A percentile compares a stretch with the other conserved stretches of the same genome.
Conservation (phyloP, 306 rosid genomes). For the Astragalus glycyphyllos region DNA sequence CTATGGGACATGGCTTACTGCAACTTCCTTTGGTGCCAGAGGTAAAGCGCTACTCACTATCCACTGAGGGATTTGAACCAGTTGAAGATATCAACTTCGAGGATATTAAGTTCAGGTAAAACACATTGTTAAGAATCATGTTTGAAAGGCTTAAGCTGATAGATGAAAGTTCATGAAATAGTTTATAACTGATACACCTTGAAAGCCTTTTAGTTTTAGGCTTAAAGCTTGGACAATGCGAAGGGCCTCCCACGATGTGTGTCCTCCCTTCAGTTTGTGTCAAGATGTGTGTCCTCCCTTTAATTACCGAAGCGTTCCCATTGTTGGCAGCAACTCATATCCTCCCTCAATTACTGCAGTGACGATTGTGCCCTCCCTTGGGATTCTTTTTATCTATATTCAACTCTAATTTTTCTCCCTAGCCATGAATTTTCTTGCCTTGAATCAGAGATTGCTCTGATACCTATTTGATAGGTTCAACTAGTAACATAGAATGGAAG, state of each 20-base stretch:
- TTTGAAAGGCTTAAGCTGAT: background rate
- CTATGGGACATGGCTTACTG: conserved; percentile 84
- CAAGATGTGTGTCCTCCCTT: too few relatives aligned
- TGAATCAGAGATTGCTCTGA: too few relatives aligned
- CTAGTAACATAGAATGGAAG: too few relatives aligned
- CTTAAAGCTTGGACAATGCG: background rate
- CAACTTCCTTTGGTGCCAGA: conserved; percentile 89
- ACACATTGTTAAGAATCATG: conserved; percentile 22
- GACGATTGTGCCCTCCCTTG: too few relatives aligned
- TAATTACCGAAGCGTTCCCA: too few relatives aligned
- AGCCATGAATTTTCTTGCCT: too few relatives aligned
- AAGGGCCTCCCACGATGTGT: background rate
- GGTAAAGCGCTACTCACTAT: conserved; percentile 74
- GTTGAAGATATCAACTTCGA: conserved; percentile 70
- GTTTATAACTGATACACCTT: background rate
- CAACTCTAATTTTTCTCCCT: too few relatives aligned
- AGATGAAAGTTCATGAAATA: background rate
- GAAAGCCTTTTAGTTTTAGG: background rate
- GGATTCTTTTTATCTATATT: too few relatives aligned
- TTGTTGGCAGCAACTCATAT: too few relatives aligned
- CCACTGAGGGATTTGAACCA: conserved; percentile 79
- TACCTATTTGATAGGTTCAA: too few relatives aligned
- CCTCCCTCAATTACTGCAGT: too few relatives aligned
- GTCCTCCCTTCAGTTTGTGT: too few relatives aligned
- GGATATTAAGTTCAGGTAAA: conserved; percentile 80